phyloP scores from a whole-genome alignment of 1,284 basidiomycete species.

The Ceratobasidium sp. region DNA sequence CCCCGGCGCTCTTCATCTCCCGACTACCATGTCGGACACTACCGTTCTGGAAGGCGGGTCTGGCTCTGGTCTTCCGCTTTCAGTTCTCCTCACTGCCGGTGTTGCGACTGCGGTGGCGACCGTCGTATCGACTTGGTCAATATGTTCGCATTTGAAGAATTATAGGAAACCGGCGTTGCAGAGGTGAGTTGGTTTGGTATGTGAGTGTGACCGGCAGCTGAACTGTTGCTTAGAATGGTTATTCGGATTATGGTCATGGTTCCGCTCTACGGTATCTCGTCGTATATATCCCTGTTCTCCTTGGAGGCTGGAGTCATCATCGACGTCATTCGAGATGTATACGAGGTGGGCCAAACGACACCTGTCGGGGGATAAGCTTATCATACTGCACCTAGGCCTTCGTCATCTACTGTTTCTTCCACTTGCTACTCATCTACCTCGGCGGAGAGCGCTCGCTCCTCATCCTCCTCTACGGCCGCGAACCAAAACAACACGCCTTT shows the following conservation, averaged over 20 bases:
- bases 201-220: background rate
- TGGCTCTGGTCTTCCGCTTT: conserved; percentile 32
- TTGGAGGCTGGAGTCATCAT: conserved; percentile 97
- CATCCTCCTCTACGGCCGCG: conserved; percentile 90
- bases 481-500: conserved; percentile 88
- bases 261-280: conserved; percentile 91
- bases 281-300: conserved; percentile 94
- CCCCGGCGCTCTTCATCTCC: background rate
- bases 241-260: conserved; percentile 98
- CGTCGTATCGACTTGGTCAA: conserved; percentile 32
- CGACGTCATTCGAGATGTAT: conserved; percentile 94
- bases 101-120: conserved; percentile 45
- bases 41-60: conserved; percentile 29
- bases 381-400: conserved; percentile 74
- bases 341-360: conserved; percentile 77
- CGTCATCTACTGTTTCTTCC: conserved; percentile 95
- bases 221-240: conserved; percentile 75
- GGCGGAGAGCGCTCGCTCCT: conserved; percentile 94
- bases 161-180: conserved; percentile 88
- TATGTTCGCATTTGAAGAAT: conserved; percentile 60
- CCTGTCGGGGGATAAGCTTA: background rate
- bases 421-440: conserved; percentile 85
- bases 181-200: conserved; percentile 65
- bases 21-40: conserved; percentile 15
- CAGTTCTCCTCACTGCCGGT: conserved; percentile 29